Evolutionary conservation across 2,329 filamentous ascomycete species (phyloP), one percentile per base, ranked within the genome.

Genomic region (Ramularia collo-cygni): DNA sequence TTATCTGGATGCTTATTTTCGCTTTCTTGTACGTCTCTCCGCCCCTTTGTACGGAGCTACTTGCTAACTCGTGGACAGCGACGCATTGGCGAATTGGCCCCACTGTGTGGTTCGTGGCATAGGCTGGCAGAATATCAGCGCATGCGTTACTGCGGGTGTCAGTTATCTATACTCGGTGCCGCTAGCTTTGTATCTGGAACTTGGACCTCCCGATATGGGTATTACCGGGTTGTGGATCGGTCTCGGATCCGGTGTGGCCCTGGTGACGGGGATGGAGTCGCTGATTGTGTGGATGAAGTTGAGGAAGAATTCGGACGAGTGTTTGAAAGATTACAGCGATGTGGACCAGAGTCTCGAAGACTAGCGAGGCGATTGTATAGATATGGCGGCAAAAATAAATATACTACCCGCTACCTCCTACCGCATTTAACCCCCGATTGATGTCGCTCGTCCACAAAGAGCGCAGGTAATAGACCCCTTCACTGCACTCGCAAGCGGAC

Each of bases 141-240:
- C 64, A 1, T 64, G 57, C 47, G 57, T 60, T 9, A 64, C 61
- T 37, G 38, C 66, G 12, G 52, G 56, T 3, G 60, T 64, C 2
- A 64, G 65, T 24, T 66, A 66, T 37, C 35, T 59, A 4, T 54
- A 63, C 36, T 62, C 61, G 0, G 58, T 65, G 4, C 64, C 64
- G 2, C 38, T 64, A 24, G 55, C 62, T 5, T 47, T 65, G 6
- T 33, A 53, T 7, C 42, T 66, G 31, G 62, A 62, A 34, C 60
- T 66, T 17, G 51, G 55, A 5, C 53, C 52, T n/a, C 56, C 55
- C 6, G 53, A 59, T 21, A 42, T 62, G 47, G 60, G 61, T 18
- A 47, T 66, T 3, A 44, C 54, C 29, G 62, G 63, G 1, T 38
- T 65, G 28, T 66, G 62, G 62, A 54, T 59, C 3, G 63, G 48